Evolutionary conservation across 768 basidiomycete genomes (phyloP).

Genomic region (Hericium alpestre): DNA sequence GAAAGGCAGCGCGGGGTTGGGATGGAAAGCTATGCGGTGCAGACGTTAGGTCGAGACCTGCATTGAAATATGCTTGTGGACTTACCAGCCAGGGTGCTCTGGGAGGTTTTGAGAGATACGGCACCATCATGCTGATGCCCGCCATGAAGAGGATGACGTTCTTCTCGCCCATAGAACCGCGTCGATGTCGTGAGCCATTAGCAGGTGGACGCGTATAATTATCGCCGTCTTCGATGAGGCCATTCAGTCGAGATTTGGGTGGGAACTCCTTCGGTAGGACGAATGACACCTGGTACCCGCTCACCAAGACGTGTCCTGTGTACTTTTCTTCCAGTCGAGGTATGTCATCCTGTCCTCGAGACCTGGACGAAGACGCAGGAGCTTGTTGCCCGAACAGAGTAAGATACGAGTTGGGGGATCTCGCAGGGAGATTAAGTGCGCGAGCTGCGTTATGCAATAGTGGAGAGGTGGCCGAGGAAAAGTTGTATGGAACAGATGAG

Average conservation of each 20-base stretch:
- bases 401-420: conserved; percentile 49
- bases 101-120: conserved; percentile 57
- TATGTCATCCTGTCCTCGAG: conserved; percentile 22
- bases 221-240: conserved; percentile 6
- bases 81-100: conserved; percentile 63
- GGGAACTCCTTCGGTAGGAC: conserved; percentile 61
- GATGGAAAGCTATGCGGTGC: conserved; percentile 50
- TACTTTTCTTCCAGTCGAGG: conserved; percentile 55
- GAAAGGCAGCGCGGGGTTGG: conserved; percentile 71
- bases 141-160: conserved; percentile 68
- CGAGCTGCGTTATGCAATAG: conserved; percentile 59
- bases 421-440: conserved; percentile 55
- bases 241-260: conserved; percentile 12
- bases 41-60: background rate
- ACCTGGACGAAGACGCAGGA: conserved; percentile 24
- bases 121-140: conserved; percentile 67
- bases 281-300: conserved; percentile 66
- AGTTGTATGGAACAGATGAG: conserved; percentile 64
- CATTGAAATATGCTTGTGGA: background rate
- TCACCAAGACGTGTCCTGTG: conserved; percentile 67
- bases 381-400: conserved; percentile 33
- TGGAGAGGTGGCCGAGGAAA: conserved; percentile 52
- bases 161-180: conserved; percentile 49
- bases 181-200: conserved; percentile 21
- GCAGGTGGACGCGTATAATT: conserved; percentile 6